These are phyloP conservation scores for Mollisiaceae sp. DNA, from an alignment of 2,329 filamentous ascomycete genomes.

Conservation along the genomic window DNA sequence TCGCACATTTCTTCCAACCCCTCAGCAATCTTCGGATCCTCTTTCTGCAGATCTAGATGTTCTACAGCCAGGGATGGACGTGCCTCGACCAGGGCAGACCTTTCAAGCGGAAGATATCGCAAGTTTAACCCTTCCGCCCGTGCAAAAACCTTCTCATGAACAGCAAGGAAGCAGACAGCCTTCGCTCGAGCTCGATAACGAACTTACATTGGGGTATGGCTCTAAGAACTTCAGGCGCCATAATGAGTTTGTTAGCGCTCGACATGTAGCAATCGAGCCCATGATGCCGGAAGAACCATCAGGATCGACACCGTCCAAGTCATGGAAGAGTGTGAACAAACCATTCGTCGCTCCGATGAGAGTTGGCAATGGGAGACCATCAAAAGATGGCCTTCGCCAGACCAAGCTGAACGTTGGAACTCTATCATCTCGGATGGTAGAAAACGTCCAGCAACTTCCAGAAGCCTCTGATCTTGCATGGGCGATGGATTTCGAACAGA, in stretches of 20 bases:
- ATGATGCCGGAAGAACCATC: slow-evolving; percentile 24
- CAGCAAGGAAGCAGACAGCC: background rate
- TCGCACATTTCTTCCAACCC: slow-evolving; percentile 19
- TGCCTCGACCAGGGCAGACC: slow-evolving; percentile 9
- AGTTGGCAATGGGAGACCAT: slow-evolving; percentile 8
- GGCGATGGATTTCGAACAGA: slow-evolving; percentile 43
- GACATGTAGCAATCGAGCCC: slow-evolving; percentile 23
- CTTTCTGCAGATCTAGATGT: slow-evolving; percentile 12
- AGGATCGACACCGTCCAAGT: slow-evolving; percentile 13
- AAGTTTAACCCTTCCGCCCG: background rate
- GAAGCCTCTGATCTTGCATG: slow-evolving; percentile 36
- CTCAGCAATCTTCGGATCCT: slow-evolving; percentile 27
- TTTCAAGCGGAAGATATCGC: slow-evolving; percentile 15
- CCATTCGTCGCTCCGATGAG: slow-evolving; percentile 36
- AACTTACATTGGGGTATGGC: slow-evolving; percentile 20
- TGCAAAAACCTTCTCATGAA: background rate
- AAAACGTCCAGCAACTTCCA: slow-evolving; percentile 1
- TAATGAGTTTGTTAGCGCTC: slow-evolving; percentile 38
- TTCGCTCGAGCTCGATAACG: slow-evolving; percentile 16
- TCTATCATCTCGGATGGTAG: background rate
- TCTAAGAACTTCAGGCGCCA: slow-evolving; percentile 10
- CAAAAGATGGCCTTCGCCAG: slow-evolving; percentile 27
- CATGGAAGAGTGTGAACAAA: slow-evolving; percentile 27
- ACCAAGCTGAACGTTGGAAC: slow-evolving; percentile 14
- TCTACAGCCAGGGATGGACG: background rate